These are phyloP conservation scores for Trematosphaeria pertusa DNA, from an alignment of 2,329 filamentous ascomycete genomes.

Conservation along the genomic window DNA sequence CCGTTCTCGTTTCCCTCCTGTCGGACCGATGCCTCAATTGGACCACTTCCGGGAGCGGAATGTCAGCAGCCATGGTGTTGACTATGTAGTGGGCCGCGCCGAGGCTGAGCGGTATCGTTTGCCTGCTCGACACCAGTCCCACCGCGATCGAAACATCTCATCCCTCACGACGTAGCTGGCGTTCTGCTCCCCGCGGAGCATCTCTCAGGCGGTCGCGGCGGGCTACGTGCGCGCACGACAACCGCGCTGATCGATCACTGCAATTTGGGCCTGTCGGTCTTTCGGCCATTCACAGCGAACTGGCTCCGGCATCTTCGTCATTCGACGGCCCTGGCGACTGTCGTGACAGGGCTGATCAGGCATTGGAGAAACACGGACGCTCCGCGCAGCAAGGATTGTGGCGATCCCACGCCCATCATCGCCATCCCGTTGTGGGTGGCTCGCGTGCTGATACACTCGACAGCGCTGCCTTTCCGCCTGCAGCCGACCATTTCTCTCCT, in stretches of 20 bases:
- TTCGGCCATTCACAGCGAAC: constrained; percentile 30
- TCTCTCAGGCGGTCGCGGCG: not conserved
- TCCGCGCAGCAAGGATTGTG: constrained; percentile 36
- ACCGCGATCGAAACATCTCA: not conserved
- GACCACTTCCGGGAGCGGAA: too few species aligned
- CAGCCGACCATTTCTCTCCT: too few species aligned
- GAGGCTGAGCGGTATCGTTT: not conserved
- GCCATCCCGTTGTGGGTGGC: constrained; percentile 3
- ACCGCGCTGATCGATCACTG: constrained; percentile 21
- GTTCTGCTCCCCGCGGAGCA: not conserved
- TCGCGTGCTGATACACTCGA: constrained; percentile 34
- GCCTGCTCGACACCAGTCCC: not conserved
- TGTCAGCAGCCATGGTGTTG: not conserved
- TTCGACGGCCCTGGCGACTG: too few species aligned
- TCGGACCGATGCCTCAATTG: constrained; percentile 24
- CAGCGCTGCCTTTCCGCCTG: constrained; percentile 6
- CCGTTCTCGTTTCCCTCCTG: constrained; percentile 20
- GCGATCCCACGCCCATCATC: constrained; percentile 32
- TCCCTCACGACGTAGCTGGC: not conserved
- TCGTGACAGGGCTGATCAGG: constrained; percentile 45
- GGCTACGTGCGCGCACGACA: not conserved
- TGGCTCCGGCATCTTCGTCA: constrained; percentile 23
- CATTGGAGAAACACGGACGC: constrained; percentile 41
- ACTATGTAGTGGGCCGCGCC: not conserved
- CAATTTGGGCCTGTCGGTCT: constrained; percentile 19